Evolutionary conservation across 208 protist genomes (phyloP).

Genomic region (Leishmania aethiopica): DNA sequence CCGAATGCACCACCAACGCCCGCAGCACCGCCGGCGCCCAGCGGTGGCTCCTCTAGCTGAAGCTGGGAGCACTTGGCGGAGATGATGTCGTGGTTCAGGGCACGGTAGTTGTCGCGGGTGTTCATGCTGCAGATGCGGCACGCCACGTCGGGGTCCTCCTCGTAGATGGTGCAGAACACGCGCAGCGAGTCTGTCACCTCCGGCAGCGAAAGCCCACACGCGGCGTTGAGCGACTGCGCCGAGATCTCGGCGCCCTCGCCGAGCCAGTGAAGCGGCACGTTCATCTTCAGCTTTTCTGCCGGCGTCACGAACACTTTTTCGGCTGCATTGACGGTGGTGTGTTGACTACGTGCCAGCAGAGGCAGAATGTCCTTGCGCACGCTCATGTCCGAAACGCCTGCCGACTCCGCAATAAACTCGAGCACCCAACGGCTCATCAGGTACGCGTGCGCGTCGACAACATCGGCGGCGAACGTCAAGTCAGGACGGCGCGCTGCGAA

Average conservation of each 20-base stretch:
- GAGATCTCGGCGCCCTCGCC: conserved; percentile 37
- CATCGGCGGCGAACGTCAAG: conserved; percentile 66
- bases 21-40: not conserved
- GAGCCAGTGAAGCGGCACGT: conserved; percentile 76
- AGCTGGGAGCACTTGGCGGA: conserved; percentile 54
- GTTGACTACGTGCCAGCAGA: conserved; percentile 66
- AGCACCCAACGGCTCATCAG: conserved; percentile 77
- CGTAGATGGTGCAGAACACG: conserved; percentile 77
- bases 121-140: conserved; percentile 66
- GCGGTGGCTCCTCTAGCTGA: conserved; percentile 31
- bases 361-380: conserved; percentile 55
- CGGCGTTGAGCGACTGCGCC: conserved; percentile 63
- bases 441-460: conserved; percentile 77
- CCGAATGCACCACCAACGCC: not conserved
- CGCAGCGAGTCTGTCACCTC: conserved; percentile 65
- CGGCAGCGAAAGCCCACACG: conserved; percentile 36
- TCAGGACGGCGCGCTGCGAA: conserved; percentile 71
- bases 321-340: conserved; percentile 60
- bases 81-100: conserved; percentile 74
- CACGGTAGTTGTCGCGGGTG: conserved; percentile 69
- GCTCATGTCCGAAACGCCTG: conserved; percentile 35
- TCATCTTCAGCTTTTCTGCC: conserved; percentile 50
- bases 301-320: conserved; percentile 52
- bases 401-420: conserved; percentile 63
- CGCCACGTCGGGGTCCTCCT: conserved; percentile 50